Evolutionary conservation across 345 rosid species (phyloP), one percentile per base, ranked within the genome.

Genomic region (Salix caprea): DNA sequence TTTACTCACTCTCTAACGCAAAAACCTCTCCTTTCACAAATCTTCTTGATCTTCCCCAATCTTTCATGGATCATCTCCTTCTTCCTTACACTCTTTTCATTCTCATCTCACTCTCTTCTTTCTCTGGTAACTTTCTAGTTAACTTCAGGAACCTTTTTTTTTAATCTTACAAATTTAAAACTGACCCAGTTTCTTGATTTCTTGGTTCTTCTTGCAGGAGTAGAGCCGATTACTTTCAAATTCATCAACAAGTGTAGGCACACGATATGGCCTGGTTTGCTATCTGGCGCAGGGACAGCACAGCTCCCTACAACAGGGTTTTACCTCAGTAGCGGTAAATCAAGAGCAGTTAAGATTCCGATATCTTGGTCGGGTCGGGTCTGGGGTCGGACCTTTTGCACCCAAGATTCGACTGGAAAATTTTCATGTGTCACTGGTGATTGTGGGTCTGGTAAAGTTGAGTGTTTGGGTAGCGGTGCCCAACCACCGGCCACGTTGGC

Each of bases 401-500:
- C 82, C 30, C 82, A 24, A 15, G 88, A 90, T 46, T 77, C 82
- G 9, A 80, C 93, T 58, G 89, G 89, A 5, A 78, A 91, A 40
- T 91, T 91, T 4, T 62, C 92, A 0, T 95, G 97, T 67, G 36
- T 62, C 0, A 91, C 93, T 28, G 97, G 83, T 0, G 97, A 95
- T 65, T 95, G 99, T 30, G 97, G 96, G 56, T 87, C 97, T 12
- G 90, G 91, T 65, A 86, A 82, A 37, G 67, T 88, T 4, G 96
- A 89, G 71, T 95, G 97, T 74, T 80, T 39, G 54, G 97, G 99
- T 0, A 83, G 83, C 7, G 99, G 97, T 4, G 97, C 97, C 23
- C 85, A 91, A 4, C 97, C 97, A 6, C 97, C 97, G 0, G 97
- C 92, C 0, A 95, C 97, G 3, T 87, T 95, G 1, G 97, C 94